These are phyloP conservation scores for Aspergillus ellipticus DNA, from an alignment of 495 filamentous ascomycete genomes.

Conservation along the genomic window DNA sequence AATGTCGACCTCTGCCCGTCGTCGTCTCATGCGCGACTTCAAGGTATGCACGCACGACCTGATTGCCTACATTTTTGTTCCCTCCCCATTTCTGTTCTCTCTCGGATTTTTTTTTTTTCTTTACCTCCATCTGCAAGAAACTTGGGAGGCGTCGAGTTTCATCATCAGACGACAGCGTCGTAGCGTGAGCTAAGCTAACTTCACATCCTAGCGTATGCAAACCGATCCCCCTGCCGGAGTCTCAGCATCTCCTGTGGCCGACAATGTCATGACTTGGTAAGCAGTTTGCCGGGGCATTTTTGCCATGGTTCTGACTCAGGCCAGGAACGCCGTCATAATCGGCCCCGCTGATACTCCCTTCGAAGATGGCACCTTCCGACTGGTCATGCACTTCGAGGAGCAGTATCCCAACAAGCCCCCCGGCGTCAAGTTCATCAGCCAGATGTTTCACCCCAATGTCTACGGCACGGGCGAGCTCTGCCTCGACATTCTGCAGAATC, in stretches of 20 bases:
- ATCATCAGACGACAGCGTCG: not conserved
- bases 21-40: slow-evolving; percentile 96
- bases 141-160: not conserved
- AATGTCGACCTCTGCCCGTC: slow-evolving; percentile 93
- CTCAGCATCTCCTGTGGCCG: slow-evolving; percentile 91
- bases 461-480: slow-evolving; percentile 97
- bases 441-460: slow-evolving; percentile 99
- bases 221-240: slow-evolving; percentile 97
- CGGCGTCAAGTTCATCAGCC: slow-evolving; percentile 94
- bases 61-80: not conserved
- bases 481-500: slow-evolving; percentile 94
- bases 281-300: slow-evolving; percentile 9
- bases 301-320: slow-evolving; percentile 5
- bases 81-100: too few relatives aligned
- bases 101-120: too few relatives aligned
- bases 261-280: slow-evolving; percentile 99
- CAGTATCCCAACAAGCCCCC: slow-evolving; percentile 98
- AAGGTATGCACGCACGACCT: slow-evolving; percentile 60
- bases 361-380: slow-evolving; percentile 94
- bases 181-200: slow-evolving; percentile 18
- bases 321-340: slow-evolving; percentile 98
- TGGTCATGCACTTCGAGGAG: slow-evolving; percentile 99
- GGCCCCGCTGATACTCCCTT: slow-evolving; percentile 97
- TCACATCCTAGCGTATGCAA: slow-evolving; percentile 83
- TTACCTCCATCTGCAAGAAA: not conserved